These are phyloP conservation scores for Hanseniaspora vineae DNA, from an alignment of 805 yeast genomes.

Conservation along the genomic window DNA sequence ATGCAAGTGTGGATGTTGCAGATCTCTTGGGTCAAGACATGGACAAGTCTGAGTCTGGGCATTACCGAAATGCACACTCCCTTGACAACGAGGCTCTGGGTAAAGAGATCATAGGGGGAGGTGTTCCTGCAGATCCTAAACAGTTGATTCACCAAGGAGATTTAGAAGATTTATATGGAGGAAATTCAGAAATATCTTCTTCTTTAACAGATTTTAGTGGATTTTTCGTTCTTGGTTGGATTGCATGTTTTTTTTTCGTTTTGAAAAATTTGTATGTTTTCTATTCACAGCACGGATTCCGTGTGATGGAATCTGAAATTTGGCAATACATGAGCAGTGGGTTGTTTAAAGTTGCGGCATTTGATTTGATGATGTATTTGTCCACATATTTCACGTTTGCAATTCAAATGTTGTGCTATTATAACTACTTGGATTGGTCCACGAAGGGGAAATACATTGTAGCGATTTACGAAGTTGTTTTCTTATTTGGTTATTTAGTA, in stretches of 20 bases:
- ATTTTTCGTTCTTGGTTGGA: slow-evolving; percentile 70
- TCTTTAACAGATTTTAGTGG: slow-evolving; percentile 45
- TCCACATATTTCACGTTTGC: slow-evolving; percentile 46
- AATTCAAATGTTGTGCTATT: slow-evolving; percentile 31
- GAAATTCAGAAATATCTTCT: slow-evolving; percentile 5
- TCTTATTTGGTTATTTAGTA: slow-evolving; percentile 38
- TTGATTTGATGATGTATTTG: slow-evolving; percentile 67
- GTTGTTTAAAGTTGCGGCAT: slow-evolving; percentile 50
- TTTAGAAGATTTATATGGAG: background rate
- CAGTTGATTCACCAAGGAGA: background rate
- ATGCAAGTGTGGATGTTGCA: no score
- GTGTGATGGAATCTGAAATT: slow-evolving; percentile 35
- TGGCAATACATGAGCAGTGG: slow-evolving; percentile 46
- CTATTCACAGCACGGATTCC: slow-evolving; percentile 30
- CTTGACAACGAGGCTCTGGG: no score
- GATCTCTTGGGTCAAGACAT: no score
- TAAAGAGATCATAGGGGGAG: no score
- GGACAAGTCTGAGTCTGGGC: no score
- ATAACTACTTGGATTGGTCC: slow-evolving; percentile 24
- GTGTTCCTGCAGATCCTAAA: no score
- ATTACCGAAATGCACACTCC: no score
- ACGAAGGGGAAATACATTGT: slow-evolving; percentile 53
- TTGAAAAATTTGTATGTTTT: slow-evolving; percentile 42
- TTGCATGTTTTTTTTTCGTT: slow-evolving; percentile 43
- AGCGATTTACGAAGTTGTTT: slow-evolving; percentile 40